Conservation (phyloP, 768 basidiomycete genomes). For the Pulveroboletus ravenelii region DNA sequence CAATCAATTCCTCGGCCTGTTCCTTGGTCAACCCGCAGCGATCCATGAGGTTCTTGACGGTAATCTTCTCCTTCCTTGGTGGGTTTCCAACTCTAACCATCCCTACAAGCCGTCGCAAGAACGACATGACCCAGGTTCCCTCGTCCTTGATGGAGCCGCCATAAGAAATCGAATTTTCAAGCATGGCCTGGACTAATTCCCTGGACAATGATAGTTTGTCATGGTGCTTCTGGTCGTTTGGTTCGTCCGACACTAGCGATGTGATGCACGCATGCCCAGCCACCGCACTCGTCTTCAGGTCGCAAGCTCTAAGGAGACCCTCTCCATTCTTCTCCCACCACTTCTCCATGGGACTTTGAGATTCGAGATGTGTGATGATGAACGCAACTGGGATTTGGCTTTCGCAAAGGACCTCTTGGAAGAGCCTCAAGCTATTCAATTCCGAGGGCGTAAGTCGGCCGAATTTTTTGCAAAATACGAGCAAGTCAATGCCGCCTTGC, state of each 20-base stretch:
- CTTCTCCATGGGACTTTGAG: conserved; percentile 22
- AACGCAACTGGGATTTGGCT: conserved; percentile 36
- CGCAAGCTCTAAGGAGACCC: conserved; percentile 8
- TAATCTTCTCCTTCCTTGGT: conserved; percentile 9
- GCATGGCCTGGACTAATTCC: conserved; percentile 13
- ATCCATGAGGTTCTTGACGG: conserved; percentile 5
- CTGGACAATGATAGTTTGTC: conserved; percentile 14
- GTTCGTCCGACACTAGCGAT: conserved; percentile 4
- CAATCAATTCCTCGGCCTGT: conserved; percentile 18
- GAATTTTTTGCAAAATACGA: conserved; percentile 33
- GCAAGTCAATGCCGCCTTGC: conserved; percentile 35
- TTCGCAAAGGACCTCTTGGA: conserved; percentile 37
- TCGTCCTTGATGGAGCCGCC: conserved; percentile 13
- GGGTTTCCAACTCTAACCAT: conserved; percentile 9
- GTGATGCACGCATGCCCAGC: conserved; percentile 31
- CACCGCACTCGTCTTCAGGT: conserved; percentile 8
- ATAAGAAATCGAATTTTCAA: conserved; percentile 20
- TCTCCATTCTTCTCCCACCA: conserved; percentile 29
- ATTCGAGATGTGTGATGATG: conserved; percentile 38
- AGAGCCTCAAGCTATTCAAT: conserved; percentile 31
- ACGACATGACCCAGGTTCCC: conserved; percentile 20
- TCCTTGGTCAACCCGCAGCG: conserved; percentile 16
- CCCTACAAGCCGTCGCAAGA: conserved; percentile 18
- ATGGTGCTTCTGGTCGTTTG: not conserved
- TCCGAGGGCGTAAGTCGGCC: conserved; percentile 29